Evolutionary conservation across 108 stramenopile species (phyloP).

Genomic region (Licmophora abbreviata): DNA sequence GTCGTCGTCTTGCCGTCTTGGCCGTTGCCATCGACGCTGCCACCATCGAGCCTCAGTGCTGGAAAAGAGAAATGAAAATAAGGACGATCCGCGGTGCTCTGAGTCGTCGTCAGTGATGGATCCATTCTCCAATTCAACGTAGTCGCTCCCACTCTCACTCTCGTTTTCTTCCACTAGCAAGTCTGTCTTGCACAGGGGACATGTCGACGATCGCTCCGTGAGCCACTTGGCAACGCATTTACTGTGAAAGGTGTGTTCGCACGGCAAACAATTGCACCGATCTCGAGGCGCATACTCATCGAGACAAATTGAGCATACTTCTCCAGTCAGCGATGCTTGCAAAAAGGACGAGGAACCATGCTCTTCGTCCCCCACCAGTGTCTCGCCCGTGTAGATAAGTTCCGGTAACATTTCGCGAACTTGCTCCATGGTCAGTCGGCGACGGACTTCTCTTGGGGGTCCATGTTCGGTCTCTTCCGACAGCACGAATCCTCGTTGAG

Average conservation of each 20-base stretch:
- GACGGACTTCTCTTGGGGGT: constrained; percentile 14
- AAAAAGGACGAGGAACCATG: constrained; percentile 1
- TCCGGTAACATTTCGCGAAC: constrained; percentile 20
- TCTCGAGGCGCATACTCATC: constrained; percentile 54
- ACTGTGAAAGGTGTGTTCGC: constrained; percentile 56
- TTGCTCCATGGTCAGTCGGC: constrained; percentile 19
- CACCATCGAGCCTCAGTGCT: too few species aligned
- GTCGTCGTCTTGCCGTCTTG: too few species aligned
- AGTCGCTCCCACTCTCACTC: neutral
- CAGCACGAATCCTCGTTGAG: neutral
- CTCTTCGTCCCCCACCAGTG: neutral
- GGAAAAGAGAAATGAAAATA: too few species aligned
- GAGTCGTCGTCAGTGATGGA: too few species aligned
- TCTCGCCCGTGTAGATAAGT: constrained; percentile 1
- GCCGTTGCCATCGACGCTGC: too few species aligned
- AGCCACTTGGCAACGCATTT: constrained; percentile 69
- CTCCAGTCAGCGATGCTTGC: constrained; percentile 2
- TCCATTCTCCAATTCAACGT: neutral
- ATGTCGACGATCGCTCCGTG: constrained; percentile 34
- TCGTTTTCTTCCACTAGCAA: constrained; percentile 22
- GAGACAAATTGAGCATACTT: constrained; percentile 58
- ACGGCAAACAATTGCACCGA: constrained; percentile 46
- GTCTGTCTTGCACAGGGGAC: constrained; percentile 57
- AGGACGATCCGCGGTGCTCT: too few species aligned
- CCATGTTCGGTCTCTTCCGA: constrained; percentile 9